Conservation (phyloP, 108 stramenopile species). For the Nitzschia sp. region DNA sequence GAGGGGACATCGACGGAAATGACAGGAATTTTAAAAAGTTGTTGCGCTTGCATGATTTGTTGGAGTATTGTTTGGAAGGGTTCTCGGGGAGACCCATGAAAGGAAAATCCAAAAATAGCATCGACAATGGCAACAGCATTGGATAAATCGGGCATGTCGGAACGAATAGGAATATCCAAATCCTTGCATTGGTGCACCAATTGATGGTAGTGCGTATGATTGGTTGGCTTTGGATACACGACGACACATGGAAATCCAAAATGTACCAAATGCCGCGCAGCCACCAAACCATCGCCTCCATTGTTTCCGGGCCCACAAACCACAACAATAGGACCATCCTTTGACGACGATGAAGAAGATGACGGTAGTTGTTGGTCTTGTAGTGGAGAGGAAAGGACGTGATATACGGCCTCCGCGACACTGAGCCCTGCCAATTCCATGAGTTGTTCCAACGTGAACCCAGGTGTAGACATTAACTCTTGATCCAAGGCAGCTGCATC, state of each 20-base stretch:
- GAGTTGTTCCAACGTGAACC: slow-evolving; percentile 95
- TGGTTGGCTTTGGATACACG: slow-evolving; percentile 85
- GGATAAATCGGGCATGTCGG: slow-evolving; percentile 46
- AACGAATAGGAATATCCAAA: slow-evolving; percentile 69
- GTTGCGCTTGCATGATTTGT: slow-evolving; percentile 48
- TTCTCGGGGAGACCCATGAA: slow-evolving; percentile 78
- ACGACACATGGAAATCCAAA: slow-evolving; percentile 87
- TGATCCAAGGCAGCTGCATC: slow-evolving; percentile 87
- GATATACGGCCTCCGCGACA: slow-evolving; percentile 88
- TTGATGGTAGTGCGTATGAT: slow-evolving; percentile 52
- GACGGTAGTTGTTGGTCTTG: slow-evolving; percentile 5
- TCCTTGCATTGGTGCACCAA: slow-evolving; percentile 88
- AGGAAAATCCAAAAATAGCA: slow-evolving; percentile 97
- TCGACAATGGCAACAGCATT: slow-evolving; percentile 75
- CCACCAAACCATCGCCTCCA: slow-evolving; percentile 99
- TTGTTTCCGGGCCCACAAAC: slow-evolving; percentile 97
- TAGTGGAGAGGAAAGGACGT: slow-evolving; percentile 31
- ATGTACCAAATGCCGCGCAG: slow-evolving; percentile 90
- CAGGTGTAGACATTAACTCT: slow-evolving; percentile 92
- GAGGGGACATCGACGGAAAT: slow-evolving; percentile 94
- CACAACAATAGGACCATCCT: slow-evolving; percentile 38
- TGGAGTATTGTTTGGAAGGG: slow-evolving; percentile 85
- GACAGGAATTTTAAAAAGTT: slow-evolving; percentile 39
- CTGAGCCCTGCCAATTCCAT: slow-evolving; percentile 98
- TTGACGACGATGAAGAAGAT: too few relatives aligned